Evolutionary conservation across 768 basidiomycete genomes (phyloP).

Genomic region (Lactarius trivialis): DNA sequence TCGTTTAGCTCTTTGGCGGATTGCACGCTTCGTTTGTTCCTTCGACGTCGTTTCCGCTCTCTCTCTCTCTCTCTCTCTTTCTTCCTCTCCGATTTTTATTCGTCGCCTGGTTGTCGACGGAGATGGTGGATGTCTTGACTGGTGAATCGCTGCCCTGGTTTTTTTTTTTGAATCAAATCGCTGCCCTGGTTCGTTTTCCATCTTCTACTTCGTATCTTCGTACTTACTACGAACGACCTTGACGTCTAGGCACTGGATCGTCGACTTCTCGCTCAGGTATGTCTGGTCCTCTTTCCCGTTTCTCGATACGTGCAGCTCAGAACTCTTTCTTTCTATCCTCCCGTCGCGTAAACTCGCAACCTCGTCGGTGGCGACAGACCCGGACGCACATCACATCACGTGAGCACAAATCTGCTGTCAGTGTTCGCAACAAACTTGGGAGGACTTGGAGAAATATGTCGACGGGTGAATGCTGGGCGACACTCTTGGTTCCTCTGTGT

Average conservation of each 20-base stretch:
- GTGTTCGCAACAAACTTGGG: no score
- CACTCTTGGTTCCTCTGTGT: no score
- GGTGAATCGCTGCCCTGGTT: neutral
- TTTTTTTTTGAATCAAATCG: no score
- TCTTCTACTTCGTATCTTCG: neutral
- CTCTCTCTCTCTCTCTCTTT: no score
- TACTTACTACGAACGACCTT: neutral
- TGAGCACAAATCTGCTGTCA: no score
- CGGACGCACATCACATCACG: no score
- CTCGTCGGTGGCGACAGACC: no score
- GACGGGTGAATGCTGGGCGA: no score
- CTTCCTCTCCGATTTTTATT: neutral
- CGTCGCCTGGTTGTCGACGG: neutral
- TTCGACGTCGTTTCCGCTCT: neutral
- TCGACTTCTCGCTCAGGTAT: slow-evolving; percentile 1
- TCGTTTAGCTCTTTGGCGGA: neutral
- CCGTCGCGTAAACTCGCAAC: neutral
- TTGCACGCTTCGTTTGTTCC: neutral
- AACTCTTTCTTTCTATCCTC: slow-evolving; percentile 2
- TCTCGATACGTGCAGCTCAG: neutral
- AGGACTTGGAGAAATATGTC: no score
- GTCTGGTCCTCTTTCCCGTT: neutral
- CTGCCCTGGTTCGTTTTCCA: neutral
- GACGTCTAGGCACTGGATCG: neutral
- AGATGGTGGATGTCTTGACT: neutral